Base-by-base conservation (phyloP, 768 basidiomycete genomes). In the Clathrus columnatus region DNA sequence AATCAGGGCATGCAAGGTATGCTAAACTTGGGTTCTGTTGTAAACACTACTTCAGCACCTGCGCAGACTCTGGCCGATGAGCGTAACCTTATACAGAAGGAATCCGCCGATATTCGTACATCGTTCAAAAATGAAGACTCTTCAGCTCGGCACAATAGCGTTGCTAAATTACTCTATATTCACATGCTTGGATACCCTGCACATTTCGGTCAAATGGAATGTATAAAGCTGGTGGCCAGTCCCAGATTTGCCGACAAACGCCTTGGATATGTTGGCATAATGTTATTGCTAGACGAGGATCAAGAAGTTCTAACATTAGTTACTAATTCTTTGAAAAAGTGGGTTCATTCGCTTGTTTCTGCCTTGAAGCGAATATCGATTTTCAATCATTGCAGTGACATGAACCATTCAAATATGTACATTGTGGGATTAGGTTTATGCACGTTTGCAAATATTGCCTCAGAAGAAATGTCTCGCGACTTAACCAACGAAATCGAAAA, bases 371-470 rank as follows among this genome's bases (percentile, higher is more conserved):
- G 42, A 21, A 57, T 62, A 67, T 7, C 61, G 55, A 14, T 20
- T 16, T 14, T 51, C 36, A 23, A 26, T 17, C 32, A 8, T 29
- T 27, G 24, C 63, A 99, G 95, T 72, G 96, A 99, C 72, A 91
- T 99, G 91, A 98, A 98, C 70, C 94, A 97, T 69, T 85, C 94
- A 1, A 97, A 97, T 70, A 96, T 96, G 91, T 98, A 97, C 68
- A 91, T 89, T 3, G 96, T 98, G 23, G 96, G 96, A 5, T 80
- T 99, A 54, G 95, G 93, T 1, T 81, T 99, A 30, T 97, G 93
- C 64, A 98, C 96, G 0, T 98, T 99, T 66, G 96, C 95, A 57
- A 97, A 98, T 66, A 98, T 98, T 61, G 92, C 96, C 8, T 96
- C 93, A 18, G 96, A 99, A 70, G 96, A 99, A 71, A 99, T 99